Percentiles rank a stretch among this genome's conserved stretches.
These are phyloP conservation scores for Botrytis aclada DNA, from an alignment of 2,329 filamentous ascomycete genomes.

Conservation along the genomic window DNA sequence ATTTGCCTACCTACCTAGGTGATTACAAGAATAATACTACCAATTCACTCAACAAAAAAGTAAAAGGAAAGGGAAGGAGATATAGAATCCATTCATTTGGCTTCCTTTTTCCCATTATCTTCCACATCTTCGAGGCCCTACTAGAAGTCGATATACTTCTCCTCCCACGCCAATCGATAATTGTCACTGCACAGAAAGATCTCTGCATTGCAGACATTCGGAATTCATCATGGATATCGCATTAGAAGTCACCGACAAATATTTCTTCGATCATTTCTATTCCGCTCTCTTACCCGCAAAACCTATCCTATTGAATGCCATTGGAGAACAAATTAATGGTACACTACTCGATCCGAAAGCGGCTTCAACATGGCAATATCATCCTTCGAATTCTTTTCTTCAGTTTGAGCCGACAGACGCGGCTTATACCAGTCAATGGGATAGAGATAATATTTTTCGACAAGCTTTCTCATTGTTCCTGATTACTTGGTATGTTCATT, in stretches of 20 bases:
- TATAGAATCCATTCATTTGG: conserved; percentile 1
- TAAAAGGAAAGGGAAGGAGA: not conserved
- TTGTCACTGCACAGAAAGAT: not conserved
- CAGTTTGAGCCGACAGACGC: conserved; percentile 67
- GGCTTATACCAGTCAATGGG: conserved; percentile 75
- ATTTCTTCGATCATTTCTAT: conserved; percentile 76
- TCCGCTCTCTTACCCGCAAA: conserved; percentile 64
- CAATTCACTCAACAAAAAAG: not conserved
- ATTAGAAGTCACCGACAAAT: conserved; percentile 80
- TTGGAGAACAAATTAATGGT: conserved; percentile 45
- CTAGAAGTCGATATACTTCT: not conserved
- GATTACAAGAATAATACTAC: not conserved
- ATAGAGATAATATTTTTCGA: conserved; percentile 72
- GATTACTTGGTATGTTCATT: conserved; percentile 71
- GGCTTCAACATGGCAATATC: conserved; percentile 64
- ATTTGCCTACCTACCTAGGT: not conserved
- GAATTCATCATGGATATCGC: conserved; percentile 75
- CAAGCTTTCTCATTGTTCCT: conserved; percentile 75
- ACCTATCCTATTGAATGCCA: conserved; percentile 52
- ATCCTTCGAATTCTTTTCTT: conserved; percentile 70
- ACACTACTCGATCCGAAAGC: conserved; percentile 54
- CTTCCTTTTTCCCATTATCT: not conserved
- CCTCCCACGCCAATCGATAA: not conserved
- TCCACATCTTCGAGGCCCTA: not conserved
- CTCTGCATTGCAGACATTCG: not conserved